Evolutionary conservation across 1,139 yeast genomes (phyloP), one percentile per base, ranked within the genome.

Genomic region (Magnusiomyces paraingens): DNA sequence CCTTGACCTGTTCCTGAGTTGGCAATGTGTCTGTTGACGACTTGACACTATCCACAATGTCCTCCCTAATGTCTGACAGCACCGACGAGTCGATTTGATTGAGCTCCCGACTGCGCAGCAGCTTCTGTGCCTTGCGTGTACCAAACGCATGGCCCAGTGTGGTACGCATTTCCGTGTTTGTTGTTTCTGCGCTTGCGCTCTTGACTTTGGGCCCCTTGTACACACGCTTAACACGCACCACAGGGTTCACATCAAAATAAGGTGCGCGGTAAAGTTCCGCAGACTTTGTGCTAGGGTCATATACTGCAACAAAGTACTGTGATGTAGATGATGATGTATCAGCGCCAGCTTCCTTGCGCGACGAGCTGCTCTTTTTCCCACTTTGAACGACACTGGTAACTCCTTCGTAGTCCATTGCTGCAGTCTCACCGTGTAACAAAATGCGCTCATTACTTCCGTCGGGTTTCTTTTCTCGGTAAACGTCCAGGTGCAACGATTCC

Each of bases 71-170:
- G 60, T 80, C 86, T 56, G 80, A 85, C 61, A 91, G 77, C 69
- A 83, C 82, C 51, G 82, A 94, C 1, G 96, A 79, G 68, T 93
- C 97, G 66, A 93, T 84, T 66, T 86, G 79, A 72, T 93, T 93
- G 70, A 86, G 81, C 66, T 85, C 94, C 65, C 83, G 71, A 67
- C 85, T 91, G 52, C 81, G 75, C 66, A 94, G 87, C 41, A 96
- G 95, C 65, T 88, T 86, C 73, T 89, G 91, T 58, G 98, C 97
- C 72, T 84, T 91, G 73, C 88, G 89, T 58, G 99, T 91, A 78
- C 99, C 99, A 63, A 93, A 93, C 1, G 95, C 94, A 70, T 89
- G 93, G 66, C 99, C 99, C 64, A 93, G 78, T 2, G 88, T 87
- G 59, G 80, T 86, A 68, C 96, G 79, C 71, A 86, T 88, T 14